phyloP scores from a whole-genome alignment of 1,139 yeast species.

The Saccharomyces hybrid region DNA sequence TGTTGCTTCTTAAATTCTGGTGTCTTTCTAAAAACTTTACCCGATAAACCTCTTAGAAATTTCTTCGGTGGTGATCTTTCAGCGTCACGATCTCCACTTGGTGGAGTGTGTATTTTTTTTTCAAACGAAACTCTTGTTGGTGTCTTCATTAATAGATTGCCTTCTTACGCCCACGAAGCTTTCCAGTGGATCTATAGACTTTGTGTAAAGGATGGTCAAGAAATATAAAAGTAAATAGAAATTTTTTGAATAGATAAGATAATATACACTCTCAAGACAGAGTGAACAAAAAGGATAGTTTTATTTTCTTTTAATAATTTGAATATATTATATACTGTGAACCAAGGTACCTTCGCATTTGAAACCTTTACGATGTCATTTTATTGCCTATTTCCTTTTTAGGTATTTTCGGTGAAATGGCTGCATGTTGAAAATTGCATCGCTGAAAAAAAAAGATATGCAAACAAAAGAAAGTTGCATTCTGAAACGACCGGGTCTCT shows the following conservation, averaged over 20 bases:
- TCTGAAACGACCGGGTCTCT: not conserved
- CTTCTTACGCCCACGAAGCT: not conserved
- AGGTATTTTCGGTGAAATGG: not conserved
- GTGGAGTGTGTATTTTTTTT: constrained; percentile 29
- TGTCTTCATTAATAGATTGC: constrained; percentile 7
- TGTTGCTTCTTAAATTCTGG: constrained; percentile 8
- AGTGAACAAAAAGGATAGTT: not conserved
- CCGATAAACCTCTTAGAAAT: constrained; percentile 23
- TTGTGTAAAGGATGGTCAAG: not conserved
- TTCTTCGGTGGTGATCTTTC: constrained; percentile 16
- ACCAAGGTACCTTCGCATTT: not conserved
- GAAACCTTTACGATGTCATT: not conserved
- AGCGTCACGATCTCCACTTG: constrained; percentile 21
- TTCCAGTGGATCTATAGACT: not conserved
- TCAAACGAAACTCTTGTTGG: constrained; percentile 14
- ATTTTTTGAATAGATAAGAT: not conserved
- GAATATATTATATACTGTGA: not conserved
- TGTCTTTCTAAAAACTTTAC: constrained; percentile 19
- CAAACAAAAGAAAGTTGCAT: not conserved
- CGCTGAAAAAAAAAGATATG: not conserved
- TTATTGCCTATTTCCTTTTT: not conserved
- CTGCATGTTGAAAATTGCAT: not conserved
- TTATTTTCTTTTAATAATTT: not conserved
- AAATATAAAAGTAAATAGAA: not conserved
- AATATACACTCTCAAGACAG: not conserved